Evolutionary conservation across 116 monocot genomes (phyloP).

Genomic region (Papilionanthe hybrid): DNA sequence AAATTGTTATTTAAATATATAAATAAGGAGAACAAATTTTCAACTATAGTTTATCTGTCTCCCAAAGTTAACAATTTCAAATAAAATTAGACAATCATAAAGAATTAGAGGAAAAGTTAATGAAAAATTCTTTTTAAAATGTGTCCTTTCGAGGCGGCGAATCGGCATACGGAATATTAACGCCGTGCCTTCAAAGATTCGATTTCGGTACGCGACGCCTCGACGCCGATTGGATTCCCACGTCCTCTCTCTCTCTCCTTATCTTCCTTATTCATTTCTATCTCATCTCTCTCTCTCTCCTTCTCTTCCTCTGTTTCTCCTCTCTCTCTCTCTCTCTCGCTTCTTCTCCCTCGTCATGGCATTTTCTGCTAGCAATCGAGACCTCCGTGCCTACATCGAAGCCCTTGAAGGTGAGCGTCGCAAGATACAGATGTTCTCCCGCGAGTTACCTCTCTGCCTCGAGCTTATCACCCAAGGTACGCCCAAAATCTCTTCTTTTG

Average conservation of each 20-base stretch:
- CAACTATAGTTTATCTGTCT: no score
- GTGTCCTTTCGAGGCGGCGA: no score
- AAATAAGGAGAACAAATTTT: no score
- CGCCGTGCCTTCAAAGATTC: neutral
- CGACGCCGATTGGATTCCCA: neutral
- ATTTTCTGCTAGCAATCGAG: neutral
- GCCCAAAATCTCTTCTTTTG: neutral
- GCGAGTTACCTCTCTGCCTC: conserved; percentile 58
- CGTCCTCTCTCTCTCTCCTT: neutral
- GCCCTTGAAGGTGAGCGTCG: conserved; percentile 38
- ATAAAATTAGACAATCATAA: no score
- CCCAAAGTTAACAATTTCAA: no score
- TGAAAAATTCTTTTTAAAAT: no score
- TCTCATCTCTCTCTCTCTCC: neutral
- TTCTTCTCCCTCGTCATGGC: neutral
- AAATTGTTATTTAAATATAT: no score
- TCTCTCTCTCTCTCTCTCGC: neutral
- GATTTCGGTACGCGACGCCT: conserved; percentile 4
- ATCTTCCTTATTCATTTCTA: neutral
- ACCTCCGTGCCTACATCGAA: conserved; percentile 16
- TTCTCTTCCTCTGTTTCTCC: neutral
- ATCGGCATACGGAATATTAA: neutral
- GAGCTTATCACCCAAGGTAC: conserved; percentile 52
- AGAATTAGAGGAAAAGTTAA: no score
- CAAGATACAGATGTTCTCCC: conserved; percentile 43